Evolutionary conservation across 768 basidiomycete species (phyloP).

Genomic region (Suillus ampliporus): DNA sequence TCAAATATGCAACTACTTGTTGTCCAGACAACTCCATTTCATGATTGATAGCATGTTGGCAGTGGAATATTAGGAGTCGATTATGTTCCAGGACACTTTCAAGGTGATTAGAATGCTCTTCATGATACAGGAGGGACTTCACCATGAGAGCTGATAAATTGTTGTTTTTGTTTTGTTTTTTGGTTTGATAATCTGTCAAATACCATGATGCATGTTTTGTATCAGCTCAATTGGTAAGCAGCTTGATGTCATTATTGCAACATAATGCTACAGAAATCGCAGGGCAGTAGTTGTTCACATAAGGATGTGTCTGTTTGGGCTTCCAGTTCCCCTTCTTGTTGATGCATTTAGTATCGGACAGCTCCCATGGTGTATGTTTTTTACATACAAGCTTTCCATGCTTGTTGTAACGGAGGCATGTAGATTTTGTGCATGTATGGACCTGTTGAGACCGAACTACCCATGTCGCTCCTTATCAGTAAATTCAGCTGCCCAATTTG

Average conservation of each 20-base stretch:
- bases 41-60: slow-evolving; percentile 38
- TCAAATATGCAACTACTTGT: slow-evolving; percentile 47
- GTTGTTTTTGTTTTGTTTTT: slow-evolving; percentile 33
- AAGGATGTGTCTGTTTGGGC: no score
- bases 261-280: slow-evolving; percentile 25
- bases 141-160: slow-evolving; percentile 45
- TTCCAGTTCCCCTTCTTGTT: no score
- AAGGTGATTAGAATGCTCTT: slow-evolving; percentile 12
- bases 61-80: slow-evolving; percentile 35
- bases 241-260: slow-evolving; percentile 50
- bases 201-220: slow-evolving; percentile 43
- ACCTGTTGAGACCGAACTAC: neutral
- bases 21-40: slow-evolving; percentile 46
- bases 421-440: neutral
- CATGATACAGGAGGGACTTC: slow-evolving; percentile 38
- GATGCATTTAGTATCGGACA: no score
- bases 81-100: slow-evolving; percentile 33
- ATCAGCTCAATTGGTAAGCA: slow-evolving; percentile 41
- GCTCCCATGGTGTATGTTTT: no score
- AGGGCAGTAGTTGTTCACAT: slow-evolving; percentile 16
- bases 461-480: no score
- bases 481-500: no score
- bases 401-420: no score
- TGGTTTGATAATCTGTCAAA: slow-evolving; percentile 40
- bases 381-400: no score